Percentiles rank a stretch among this genome's conserved stretches.
Conservation (phyloP, 352 stramenopile genomes). For the Pythium insidiosum region DNA sequence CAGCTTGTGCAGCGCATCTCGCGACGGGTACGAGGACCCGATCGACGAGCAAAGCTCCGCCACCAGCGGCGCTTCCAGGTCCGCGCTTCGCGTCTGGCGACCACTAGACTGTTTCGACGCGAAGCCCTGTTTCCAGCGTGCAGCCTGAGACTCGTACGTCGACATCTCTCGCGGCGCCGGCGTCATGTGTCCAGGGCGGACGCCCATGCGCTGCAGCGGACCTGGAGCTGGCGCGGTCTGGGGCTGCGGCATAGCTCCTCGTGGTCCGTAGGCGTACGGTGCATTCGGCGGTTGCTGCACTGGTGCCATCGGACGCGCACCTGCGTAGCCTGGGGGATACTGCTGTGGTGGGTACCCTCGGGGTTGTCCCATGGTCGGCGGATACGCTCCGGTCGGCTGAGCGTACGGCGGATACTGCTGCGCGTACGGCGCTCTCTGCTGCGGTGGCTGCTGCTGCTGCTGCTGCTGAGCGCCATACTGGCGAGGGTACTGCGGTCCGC, state of each 20-base stretch:
- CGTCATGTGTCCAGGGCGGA: no score
- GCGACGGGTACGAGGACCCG: constrained; percentile 74
- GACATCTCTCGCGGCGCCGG: constrained; percentile 20
- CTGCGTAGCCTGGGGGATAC: background rate
- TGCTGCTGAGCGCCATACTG: constrained; percentile 3
- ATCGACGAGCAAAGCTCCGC: constrained; percentile 70
- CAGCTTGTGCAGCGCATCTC: constrained; percentile 72
- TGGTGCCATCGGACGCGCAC: background rate
- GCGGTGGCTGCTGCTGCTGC: constrained; percentile 1
- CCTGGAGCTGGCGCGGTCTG: background rate
- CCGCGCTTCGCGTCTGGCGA: constrained; percentile 6
- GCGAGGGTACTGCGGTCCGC: constrained; percentile 4
- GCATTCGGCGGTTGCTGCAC: background rate
- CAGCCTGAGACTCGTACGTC: constrained; percentile 67
- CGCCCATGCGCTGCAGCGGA: no score
- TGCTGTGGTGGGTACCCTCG: constrained; percentile 1
- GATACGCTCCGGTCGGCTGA: no score
- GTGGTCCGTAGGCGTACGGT: constrained; percentile 1
- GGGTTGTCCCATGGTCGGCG: no score
- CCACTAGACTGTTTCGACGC: constrained; percentile 15
- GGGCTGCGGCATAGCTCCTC: background rate
- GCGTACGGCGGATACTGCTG: constrained; percentile 4
- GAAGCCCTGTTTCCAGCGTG: constrained; percentile 73
- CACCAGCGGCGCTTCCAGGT: constrained; percentile 64
- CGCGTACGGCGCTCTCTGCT: constrained; percentile 3